Percentiles rank a stretch among this genome's conserved stretches.
phyloP scores from a whole-genome alignment of 495 filamentous ascomycete species.

The Tuber calosporum region DNA sequence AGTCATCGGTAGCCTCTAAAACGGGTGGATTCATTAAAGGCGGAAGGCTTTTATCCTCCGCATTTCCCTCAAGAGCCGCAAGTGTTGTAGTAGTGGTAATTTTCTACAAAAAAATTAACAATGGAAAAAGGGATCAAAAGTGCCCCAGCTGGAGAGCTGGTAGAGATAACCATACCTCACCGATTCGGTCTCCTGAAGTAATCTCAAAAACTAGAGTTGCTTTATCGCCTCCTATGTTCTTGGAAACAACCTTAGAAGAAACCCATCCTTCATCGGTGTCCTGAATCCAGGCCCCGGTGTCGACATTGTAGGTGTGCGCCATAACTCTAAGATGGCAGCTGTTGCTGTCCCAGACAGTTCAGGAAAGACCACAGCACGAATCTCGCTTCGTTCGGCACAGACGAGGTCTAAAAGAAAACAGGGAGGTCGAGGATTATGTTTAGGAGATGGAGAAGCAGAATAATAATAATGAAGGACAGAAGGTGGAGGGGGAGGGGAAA shows the following conservation, averaged over 20 bases:
- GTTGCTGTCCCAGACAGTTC: background rate
- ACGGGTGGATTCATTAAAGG: conserved; percentile 97
- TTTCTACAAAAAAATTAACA: conserved; percentile 32
- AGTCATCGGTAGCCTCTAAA: conserved; percentile 96
- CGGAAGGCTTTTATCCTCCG: conserved; percentile 67
- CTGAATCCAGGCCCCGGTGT: conserved; percentile 96
- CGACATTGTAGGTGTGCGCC: conserved; percentile 96
- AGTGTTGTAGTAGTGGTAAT: conserved; percentile 55
- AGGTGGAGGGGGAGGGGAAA: conserved; percentile 31
- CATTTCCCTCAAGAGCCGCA: conserved; percentile 61
- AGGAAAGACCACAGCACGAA: conserved; percentile 1
- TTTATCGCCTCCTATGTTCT: conserved; percentile 74
- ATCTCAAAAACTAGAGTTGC: conserved; percentile 77
- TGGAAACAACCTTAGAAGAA: conserved; percentile 88
- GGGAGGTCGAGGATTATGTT: conserved; percentile 18
- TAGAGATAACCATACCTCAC: conserved; percentile 57
- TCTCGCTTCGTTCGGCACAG: background rate
- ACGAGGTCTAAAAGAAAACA: conserved; percentile 1
- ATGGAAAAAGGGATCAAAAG: conserved; percentile 13
- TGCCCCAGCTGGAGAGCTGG: conserved; percentile 12
- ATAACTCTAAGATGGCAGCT: conserved; percentile 48
- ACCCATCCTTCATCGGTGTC: conserved; percentile 94
- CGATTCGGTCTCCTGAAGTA: conserved; percentile 58
- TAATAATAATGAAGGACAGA: conserved; percentile 36
- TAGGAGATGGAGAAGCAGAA: conserved; percentile 27